phyloP scores from a whole-genome alignment of 140 eudicot species.

The Bidens hawaiensis region DNA sequence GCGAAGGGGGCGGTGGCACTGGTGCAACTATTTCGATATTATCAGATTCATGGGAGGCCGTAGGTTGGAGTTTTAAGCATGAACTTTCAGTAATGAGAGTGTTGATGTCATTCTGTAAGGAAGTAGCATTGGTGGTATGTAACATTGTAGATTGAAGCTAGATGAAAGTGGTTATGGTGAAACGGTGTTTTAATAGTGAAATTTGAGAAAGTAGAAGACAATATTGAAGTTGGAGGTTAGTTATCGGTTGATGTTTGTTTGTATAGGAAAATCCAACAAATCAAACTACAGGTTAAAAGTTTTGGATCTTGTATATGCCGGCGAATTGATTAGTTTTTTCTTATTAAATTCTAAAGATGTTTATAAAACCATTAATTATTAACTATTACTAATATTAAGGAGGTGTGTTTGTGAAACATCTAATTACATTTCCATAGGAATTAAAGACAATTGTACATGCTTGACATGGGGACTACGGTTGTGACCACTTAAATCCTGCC shows the following conservation, averaged over 20 bases:
- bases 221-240: slow-evolving; percentile 33
- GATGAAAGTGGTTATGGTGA: slow-evolving; percentile 14
- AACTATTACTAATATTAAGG: too few relatives aligned
- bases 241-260: slow-evolving; percentile 17
- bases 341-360: too few relatives aligned
- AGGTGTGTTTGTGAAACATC: too few relatives aligned
- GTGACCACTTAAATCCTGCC: too few relatives aligned
- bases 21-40: slow-evolving; percentile 10
- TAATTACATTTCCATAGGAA: too few relatives aligned
- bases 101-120: slow-evolving; percentile 31
- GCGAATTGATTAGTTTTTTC: background rate
- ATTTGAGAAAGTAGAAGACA: slow-evolving; percentile 20
- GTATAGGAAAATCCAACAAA: slow-evolving; percentile 30
- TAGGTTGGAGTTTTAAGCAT: slow-evolving; percentile 34
- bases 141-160: slow-evolving; percentile 10
- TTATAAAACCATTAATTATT: too few relatives aligned
- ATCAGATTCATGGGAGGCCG: slow-evolving; percentile 28
- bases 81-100: slow-evolving; percentile 38
- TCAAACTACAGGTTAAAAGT: background rate
- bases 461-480: too few relatives aligned
- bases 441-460: too few relatives aligned
- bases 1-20: slow-evolving; percentile 12
- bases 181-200: slow-evolving; percentile 11
- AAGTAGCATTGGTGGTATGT: slow-evolving; percentile 32
- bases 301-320: slow-evolving; percentile 16